A percentile compares a stretch with the other conserved stretches of the same genome.
phyloP scores from a whole-genome alignment of 257 asterid species.

The Cruciata laevipes region DNA sequence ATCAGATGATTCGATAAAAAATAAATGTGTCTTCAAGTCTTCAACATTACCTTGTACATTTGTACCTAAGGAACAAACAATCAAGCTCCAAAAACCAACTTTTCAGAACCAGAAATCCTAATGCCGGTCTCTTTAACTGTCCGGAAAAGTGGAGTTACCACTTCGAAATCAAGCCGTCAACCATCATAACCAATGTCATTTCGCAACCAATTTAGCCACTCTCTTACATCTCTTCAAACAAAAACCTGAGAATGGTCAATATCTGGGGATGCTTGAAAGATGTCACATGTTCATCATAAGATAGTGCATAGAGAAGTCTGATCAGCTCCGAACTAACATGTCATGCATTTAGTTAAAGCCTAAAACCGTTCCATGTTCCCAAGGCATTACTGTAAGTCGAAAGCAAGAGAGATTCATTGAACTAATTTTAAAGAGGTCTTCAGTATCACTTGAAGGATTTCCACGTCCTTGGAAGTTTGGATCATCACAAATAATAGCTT shows the following conservation, averaged over 20 bases:
- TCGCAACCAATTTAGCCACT: conserved; percentile 49
- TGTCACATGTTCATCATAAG: conserved; percentile 31
- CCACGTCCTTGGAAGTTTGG: conserved; percentile 45
- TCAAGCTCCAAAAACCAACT: conserved; percentile 13
- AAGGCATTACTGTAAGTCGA: not conserved
- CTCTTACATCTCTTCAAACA: conserved; percentile 40
- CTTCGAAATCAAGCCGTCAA: conserved; percentile 59
- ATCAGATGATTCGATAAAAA: too few species aligned
- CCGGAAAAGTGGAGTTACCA: conserved; percentile 49
- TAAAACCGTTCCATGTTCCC: not conserved
- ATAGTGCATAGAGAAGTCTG: conserved; percentile 3
- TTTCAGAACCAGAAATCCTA: conserved; percentile 42
- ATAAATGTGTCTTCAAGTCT: too few species aligned
- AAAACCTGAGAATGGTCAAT: conserved; percentile 53
- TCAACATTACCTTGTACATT: too few species aligned
- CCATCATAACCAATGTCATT: conserved; percentile 54
- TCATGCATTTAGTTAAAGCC: not conserved
- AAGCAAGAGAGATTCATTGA: conserved; percentile 6
- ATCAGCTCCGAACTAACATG: not conserved
- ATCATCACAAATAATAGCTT: conserved; percentile 44
- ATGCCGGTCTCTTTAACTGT: conserved; percentile 57
- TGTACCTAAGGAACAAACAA: not conserved
- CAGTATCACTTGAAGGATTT: conserved; percentile 36
- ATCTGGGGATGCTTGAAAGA: conserved; percentile 55
- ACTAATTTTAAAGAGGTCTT: not conserved